A percentile compares a stretch with the other conserved stretches of the same genome.
Conservation (phyloP, 495 filamentous ascomycete genomes). For the Filosporella fistucella region DNA sequence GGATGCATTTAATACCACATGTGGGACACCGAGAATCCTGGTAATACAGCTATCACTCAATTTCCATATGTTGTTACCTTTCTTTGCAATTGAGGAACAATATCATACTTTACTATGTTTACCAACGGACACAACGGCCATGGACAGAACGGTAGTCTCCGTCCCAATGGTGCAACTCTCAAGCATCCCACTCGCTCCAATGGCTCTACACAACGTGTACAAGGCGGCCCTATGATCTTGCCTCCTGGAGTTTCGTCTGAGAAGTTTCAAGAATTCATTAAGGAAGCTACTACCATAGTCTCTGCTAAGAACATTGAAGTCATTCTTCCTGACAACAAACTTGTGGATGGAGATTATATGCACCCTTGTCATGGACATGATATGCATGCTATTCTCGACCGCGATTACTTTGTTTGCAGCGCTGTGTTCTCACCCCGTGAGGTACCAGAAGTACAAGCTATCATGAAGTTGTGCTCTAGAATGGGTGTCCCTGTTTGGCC, state of each 20-base stretch:
- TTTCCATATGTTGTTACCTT: no score
- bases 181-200: not conserved
- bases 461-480: slow-evolving; percentile 43
- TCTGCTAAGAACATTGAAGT: slow-evolving; percentile 22
- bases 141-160: not conserved
- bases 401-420: slow-evolving; percentile 30
- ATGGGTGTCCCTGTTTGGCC: slow-evolving; percentile 48
- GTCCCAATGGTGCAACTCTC: not conserved
- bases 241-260: slow-evolving; percentile 14
- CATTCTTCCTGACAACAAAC: slow-evolving; percentile 11
- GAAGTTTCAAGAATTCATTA: slow-evolving; percentile 12
- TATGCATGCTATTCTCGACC: slow-evolving; percentile 23
- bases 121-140: not conserved
- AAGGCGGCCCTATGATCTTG: slow-evolving; percentile 5
- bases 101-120: no score
- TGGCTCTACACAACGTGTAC: not conserved
- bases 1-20: no score
- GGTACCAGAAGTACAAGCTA: slow-evolving; percentile 40
- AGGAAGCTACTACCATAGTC: not conserved
- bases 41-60: no score
- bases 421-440: slow-evolving; percentile 36
- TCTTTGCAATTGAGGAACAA: not conserved
- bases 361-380: slow-evolving; percentile 24
- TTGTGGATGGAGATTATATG: slow-evolving; percentile 21
- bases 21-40: no score